Base-by-base conservation (phyloP, 2,329 filamentous ascomycete genomes). In the Calonectria multiphialidica region DNA sequence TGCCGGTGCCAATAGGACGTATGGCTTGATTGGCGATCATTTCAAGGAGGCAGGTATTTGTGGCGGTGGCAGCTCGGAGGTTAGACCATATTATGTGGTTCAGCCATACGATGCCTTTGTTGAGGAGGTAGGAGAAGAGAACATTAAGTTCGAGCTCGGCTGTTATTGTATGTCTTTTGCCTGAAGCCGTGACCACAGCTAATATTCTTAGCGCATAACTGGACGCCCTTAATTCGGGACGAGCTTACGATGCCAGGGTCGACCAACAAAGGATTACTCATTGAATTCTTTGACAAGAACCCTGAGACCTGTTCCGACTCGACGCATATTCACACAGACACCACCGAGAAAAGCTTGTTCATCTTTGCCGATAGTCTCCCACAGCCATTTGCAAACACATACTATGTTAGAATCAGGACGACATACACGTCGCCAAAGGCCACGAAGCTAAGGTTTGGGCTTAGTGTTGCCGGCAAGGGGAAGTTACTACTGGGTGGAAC, bases 21-120 rank as follows among this genome's bases (percentile, higher is more conserved):
- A 77, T 10, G 75, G 74, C 0, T 62, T 81, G 3, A 78, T 83
- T 35, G 80, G 81, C 1, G 77, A 80, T 7, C 89, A 89, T 42
- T 68, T 78, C 33, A 76, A 76, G 44, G 71, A 74, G 21, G 76
- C 81, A 4, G 64, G 78, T 2, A 76, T 79, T 30, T 76, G 77
- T 5, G 82, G 82, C 6, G 80, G 81, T 7, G 81, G 82, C 2
- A 80, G 77, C 18, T 79, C 81, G 2, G 77, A 76, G 0, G 65
- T 81, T 30, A 74, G 76, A 23, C 79, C 80, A 21, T 78, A 81
- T 71, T 81, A 82, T 53, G 67, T 76, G 2, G 76, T 81, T 28
- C 79, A 75, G 1, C 73, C 81, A 21, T 76, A 76, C 21, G 79
- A 83, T 6, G 79, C 77, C 8, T 71, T 81, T 15, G 55, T n/a